Evolutionary conservation across 2,329 filamentous ascomycete genomes (phyloP).

Genomic region (Tolypocladium endophyticum): DNA sequence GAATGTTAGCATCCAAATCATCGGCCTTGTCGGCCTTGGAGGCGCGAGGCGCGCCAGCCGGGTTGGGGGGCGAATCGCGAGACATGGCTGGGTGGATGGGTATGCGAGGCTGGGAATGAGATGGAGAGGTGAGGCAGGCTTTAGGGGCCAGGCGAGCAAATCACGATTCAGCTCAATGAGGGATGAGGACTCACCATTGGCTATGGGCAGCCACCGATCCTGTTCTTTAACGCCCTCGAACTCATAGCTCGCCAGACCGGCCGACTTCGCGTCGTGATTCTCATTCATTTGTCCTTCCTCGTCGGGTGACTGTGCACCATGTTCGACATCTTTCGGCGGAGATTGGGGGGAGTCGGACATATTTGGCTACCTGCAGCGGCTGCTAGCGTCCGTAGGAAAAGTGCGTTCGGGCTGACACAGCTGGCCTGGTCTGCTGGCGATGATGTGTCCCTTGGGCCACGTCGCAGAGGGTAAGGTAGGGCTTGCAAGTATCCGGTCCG

Average conservation of each 20-base stretch:
- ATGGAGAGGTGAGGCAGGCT: conserved; percentile 4
- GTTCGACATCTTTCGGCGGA: conserved; percentile 92
- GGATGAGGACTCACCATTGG: conserved; percentile 77
- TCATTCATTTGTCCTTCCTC: conserved; percentile 94
- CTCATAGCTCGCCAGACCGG: conserved; percentile 65
- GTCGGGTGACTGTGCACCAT: conserved; percentile 83
- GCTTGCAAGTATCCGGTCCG: conserved; percentile 32
- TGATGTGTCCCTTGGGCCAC: conserved; percentile 50
- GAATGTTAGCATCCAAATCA: conserved; percentile 80
- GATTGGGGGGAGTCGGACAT: conserved; percentile 83
- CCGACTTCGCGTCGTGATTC: conserved; percentile 65
- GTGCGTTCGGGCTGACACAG: conserved; percentile 46
- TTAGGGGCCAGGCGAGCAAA: conserved; percentile 19
- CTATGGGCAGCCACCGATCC: conserved; percentile 98
- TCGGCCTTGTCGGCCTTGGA: conserved; percentile 39
- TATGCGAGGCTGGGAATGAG: conserved; percentile 19
- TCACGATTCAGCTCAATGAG: conserved; percentile 31
- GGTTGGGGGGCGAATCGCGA: conserved; percentile 43
- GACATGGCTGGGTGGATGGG: conserved; percentile 41
- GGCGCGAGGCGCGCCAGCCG: conserved; percentile 36
- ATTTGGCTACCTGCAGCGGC: conserved; percentile 65
- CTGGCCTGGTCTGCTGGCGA: conserved; percentile 30
- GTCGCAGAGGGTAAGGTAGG: conserved; percentile 41
- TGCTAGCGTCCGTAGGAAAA: conserved; percentile 51
- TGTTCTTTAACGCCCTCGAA: conserved; percentile 97